Base-by-base conservation (phyloP, 805 yeast species). In the Teunomyces atbi region DNA sequence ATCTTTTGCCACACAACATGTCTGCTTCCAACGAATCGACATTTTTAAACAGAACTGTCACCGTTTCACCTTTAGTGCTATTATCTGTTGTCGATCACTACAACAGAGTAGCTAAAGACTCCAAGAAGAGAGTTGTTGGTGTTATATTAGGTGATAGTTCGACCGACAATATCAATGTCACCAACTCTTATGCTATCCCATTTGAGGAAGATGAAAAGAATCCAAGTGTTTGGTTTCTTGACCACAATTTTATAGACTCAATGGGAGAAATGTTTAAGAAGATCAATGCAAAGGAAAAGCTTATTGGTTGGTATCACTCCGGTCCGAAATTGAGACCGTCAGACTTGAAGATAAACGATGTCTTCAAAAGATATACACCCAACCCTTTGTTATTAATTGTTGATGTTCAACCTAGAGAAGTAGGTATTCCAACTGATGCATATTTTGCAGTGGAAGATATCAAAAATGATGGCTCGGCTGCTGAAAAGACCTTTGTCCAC, bases 231-330 rank as follows among this genome's bases (percentile, higher is more conserved):
- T 94, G 98, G 98, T 94, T 94, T 62, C 73, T 94, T 58, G 99
- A 94, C 64, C 99, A 94, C 71, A 92, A 94, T 65, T 94, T 84
- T 65, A 89, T 94, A 49, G 98, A 92, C 62, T 81, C 87, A 45
- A 94, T 94, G 99, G 85, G 90, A 53, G 97, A 90, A 56, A 94
- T 94, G 99, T 92, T 90, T 71, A 89, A 88, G 64, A 94, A 95
- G 66, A 91, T 94, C 65, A 95, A 91, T 70, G 99, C 99, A 15
- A 91, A 89, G 69, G 99, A 94, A 66, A 88, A 83, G 64, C 76
- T 94, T 41, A 83, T 94, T 62, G 99, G 99, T n/a, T 94, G 99
- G 99, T 94, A 94, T 65, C 99, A 94, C 67, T 85, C 96, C 6
- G 99, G 99, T 4, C 97, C 98, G 15, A 90, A 90, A 65, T 78